Evolutionary conservation across 371 early-diverging fungal genomes (phyloP).

Genomic region (Mortierella sp.): DNA sequence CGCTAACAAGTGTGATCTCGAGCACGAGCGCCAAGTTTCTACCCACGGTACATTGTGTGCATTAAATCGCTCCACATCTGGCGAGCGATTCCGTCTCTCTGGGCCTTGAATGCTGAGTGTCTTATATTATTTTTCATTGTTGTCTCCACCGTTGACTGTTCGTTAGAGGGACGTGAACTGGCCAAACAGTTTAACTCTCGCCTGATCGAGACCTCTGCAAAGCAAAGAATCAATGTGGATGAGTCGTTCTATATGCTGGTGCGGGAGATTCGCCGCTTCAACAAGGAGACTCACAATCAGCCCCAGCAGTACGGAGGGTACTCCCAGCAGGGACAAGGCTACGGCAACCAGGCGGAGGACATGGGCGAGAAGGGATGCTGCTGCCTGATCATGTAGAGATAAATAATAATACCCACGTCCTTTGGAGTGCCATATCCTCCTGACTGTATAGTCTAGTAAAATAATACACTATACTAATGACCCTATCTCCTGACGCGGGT

Average conservation of each 20-base stretch:
- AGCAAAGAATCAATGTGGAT: slow-evolving; percentile 90
- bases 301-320: slow-evolving; percentile 48
- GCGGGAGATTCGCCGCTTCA: slow-evolving; percentile 83
- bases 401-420: not conserved
- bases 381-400: slow-evolving; percentile 57
- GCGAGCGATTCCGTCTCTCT: too few relatives aligned
- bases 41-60: slow-evolving; percentile 56
- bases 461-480: too few relatives aligned
- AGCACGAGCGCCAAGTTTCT: slow-evolving; percentile 81
- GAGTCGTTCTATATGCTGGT: slow-evolving; percentile 93
- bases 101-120: not conserved
- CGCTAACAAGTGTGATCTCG: slow-evolving; percentile 96
- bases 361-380: slow-evolving; percentile 57
- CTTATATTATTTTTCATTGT: not conserved
- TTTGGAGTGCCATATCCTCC: not conserved
- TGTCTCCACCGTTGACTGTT: not conserved
- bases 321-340: slow-evolving; percentile 55
- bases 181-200: slow-evolving; percentile 82
- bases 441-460: not conserved
- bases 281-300: slow-evolving; percentile 66
- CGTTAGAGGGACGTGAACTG: slow-evolving; percentile 82
- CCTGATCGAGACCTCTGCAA: slow-evolving; percentile 95
- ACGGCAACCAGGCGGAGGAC: slow-evolving; percentile 50
- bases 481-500: too few relatives aligned
- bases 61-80: not conserved